Base-by-base conservation (phyloP, 805 yeast genomes). In the Candida argentea region DNA sequence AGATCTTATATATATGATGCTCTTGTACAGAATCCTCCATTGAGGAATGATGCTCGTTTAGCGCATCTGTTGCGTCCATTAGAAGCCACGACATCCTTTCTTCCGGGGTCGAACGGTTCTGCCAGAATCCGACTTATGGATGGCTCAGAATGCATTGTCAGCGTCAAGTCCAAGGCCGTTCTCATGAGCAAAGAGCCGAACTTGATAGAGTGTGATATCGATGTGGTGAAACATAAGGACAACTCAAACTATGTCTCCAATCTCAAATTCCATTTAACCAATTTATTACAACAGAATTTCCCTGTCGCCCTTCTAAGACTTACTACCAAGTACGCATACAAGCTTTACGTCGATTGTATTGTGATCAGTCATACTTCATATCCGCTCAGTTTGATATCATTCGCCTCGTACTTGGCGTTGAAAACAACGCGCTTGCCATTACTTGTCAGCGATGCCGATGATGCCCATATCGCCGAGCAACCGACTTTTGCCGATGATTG, bases 401-500 rank as follows among this genome's bases (percentile, higher is more conserved):
- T 87, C 51, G 80, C 93, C 3, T 65, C 75, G 2, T 87, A 80
- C 50, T 64, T 85, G 36, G 95, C 97, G 1, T 62, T 89, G 40
- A 76, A 73, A 37, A 71, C 86, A 11, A 79, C 96, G 2, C 65
- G 65, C 33, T 60, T 87, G 29, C 96, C 96, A 5, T 61, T 73
- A 25, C 55, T 85, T 30, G 60, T 73, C 2, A 80, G 93, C 10
- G 71, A 75, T 18, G 73, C 74, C 18, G 76, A 82, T 43, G 80
- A 74, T 39, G 51, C 48, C 28, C 76, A 75, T 34, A 71, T 84
- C 13, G 94, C 80, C 47, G 95, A 87, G 50, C 77, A 82, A 37
- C 96, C 96, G 1, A 79, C 84, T 0, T 87, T 89, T 43, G 76
- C 87, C 22, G 96, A 87, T 44, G 94, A 85, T 40, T 89, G 81